These are phyloP conservation scores for Morella rubra DNA, from an alignment of 306 rosid species.

Conservation along the genomic window DNA sequence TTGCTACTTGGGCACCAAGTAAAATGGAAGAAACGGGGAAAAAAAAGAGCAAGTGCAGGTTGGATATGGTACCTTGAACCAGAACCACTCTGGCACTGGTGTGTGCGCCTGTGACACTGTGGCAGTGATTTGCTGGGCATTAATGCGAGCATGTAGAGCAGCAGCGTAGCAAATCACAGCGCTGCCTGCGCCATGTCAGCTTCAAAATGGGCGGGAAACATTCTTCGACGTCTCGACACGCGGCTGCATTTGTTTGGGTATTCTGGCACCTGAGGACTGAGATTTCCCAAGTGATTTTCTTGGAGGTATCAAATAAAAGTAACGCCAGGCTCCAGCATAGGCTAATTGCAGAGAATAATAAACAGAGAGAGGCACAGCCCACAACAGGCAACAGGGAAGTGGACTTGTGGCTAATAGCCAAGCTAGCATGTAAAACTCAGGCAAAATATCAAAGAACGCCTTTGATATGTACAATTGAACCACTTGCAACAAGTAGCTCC, in stretches of 20 bases:
- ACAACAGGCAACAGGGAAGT: neutral
- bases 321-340: neutral
- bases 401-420: too few species aligned
- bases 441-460: too few species aligned
- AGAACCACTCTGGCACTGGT: neutral
- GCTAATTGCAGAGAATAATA: neutral
- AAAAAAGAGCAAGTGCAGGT: neutral
- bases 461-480: neutral
- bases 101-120: neutral
- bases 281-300: neutral
- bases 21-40: neutral
- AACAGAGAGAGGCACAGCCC: too few species aligned
- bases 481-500: too few species aligned
- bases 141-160: constrained; percentile 1
- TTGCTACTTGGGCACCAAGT: neutral
- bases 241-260: neutral
- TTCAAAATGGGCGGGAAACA: constrained; percentile 13
- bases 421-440: too few species aligned
- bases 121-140: constrained; percentile 9
- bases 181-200: constrained; percentile 3
- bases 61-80: neutral
- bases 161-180: constrained; percentile 10
- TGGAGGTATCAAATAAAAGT: neutral
- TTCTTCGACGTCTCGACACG: neutral
- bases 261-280: neutral